Base-by-base conservation (phyloP, 73 alveolate species). In the Paramecium sexaurelia region DNA sequence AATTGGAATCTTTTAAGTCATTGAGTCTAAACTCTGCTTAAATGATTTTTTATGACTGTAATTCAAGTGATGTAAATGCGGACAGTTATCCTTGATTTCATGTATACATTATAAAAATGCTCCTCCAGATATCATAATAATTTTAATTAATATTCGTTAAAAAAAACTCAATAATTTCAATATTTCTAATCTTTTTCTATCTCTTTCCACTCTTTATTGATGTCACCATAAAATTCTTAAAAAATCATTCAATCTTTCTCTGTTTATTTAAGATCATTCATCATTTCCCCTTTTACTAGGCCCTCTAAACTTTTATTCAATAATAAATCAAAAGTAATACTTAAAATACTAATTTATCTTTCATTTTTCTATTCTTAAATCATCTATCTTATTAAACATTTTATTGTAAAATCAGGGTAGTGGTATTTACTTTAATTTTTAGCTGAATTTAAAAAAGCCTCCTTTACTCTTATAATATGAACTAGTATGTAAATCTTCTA, bases 191-290 rank as follows among this genome's bases (percentile, higher is more conserved):
- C 55, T 36, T 85, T 3, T 47, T 56, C 83, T 32, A 68, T 73
- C 43, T 56, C 29, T 32, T 85, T 83, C 19, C 45, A 84, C 33
- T 26, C 45, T 26, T 51, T 15, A 27, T 37, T 55, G 33, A 84
- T 51, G 17, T 84, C 43, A 26, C 51, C 92, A 19, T 22, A 37
- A 56, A 32, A 29, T 56, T 85, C 83, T 36, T 27, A 22, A n/a
- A 33, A 10, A 40, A 22, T 56, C 26, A 22, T 37, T 56, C 67
- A 85, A 19, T 24, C 92, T 73, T 75, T 71, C 73, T 32, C 29
- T 43, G n/a, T 88, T 88, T 15, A 29, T n/a, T 68, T 73, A 92
- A 17, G 51, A 40, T 82, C 69, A n/a, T 6, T 32, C 92, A 68
- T 68, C 26, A 68, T 29, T 68, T n/a, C n/a, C n/a, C n/a, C n/a